Conservation (phyloP, 371 early-diverging fungal species). For the Mortierella sp. region DNA sequence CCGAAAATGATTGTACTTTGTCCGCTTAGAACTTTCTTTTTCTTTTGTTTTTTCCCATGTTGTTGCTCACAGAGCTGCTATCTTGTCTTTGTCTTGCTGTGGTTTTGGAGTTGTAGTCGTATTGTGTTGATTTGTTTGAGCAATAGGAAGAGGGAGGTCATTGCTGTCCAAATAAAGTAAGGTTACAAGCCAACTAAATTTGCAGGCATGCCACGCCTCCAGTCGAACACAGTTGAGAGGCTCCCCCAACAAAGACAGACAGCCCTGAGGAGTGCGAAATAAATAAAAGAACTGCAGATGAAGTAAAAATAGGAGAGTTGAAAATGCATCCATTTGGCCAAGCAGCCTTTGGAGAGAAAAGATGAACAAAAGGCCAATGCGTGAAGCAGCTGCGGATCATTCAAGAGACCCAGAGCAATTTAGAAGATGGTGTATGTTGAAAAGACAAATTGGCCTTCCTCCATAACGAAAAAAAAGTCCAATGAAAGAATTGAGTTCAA, state of each 20-base stretch:
- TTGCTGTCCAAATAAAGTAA: conserved; percentile 16
- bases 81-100: neutral
- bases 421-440: neutral
- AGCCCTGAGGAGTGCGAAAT: neutral
- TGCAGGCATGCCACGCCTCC: too few species aligned
- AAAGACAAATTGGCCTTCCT: neutral
- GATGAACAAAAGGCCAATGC: conserved; percentile 19
- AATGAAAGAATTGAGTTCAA: conserved; percentile 37
- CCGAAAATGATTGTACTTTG: neutral
- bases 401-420: neutral
- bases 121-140: neutral
- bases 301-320: neutral
- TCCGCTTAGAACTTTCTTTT: neutral
- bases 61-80: neutral
- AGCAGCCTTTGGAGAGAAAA: neutral
- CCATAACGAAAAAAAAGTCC: neutral
- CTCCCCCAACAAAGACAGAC: neutral
- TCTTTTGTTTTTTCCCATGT: neutral
- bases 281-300: neutral
- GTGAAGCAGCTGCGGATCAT: neutral
- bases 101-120: neutral
- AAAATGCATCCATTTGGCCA: neutral
- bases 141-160: neutral
- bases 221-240: neutral
- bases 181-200: neutral